phyloP scores from a whole-genome alignment of 2,329 filamentous ascomycete genomes.

The Pseudocercospora vitis region DNA sequence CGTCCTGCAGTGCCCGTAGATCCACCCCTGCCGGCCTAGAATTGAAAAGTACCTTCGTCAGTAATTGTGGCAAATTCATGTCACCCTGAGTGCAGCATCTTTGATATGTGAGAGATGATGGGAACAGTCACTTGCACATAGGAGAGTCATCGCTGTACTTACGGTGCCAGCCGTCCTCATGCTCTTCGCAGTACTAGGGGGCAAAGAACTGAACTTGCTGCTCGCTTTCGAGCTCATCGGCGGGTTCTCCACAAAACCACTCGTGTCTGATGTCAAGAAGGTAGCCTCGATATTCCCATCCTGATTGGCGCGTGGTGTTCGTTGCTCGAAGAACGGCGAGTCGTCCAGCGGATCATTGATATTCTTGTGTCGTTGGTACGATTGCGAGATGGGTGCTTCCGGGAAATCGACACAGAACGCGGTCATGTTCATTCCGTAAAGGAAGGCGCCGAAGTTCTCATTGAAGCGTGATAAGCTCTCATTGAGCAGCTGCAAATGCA shows the following conservation, averaged over 20 bases:
- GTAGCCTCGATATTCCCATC: slow-evolving; percentile 66
- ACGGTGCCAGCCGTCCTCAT: slow-evolving; percentile 33
- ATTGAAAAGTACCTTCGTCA: no score
- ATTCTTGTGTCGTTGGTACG: slow-evolving; percentile 65
- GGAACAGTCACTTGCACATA: no score
- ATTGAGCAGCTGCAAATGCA: slow-evolving; percentile 96
- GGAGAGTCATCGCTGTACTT: no score
- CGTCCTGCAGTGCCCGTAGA: slow-evolving; percentile 20
- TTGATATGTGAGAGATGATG: no score
- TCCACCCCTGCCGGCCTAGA: slow-evolving; percentile 38
- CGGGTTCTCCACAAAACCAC: slow-evolving; percentile 80
- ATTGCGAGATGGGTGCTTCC: slow-evolving; percentile 84
- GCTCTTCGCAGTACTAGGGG: slow-evolving; percentile 20
- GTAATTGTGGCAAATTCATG: no score
- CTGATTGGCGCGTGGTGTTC: slow-evolving; percentile 18
- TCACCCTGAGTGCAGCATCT: no score
- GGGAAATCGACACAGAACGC: slow-evolving; percentile 98
- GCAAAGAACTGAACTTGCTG: slow-evolving; percentile 33
- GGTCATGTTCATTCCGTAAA: slow-evolving; percentile 98
- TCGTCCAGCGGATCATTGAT: slow-evolving; percentile 29
- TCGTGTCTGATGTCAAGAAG: slow-evolving; percentile 89
- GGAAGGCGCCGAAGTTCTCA: slow-evolving; percentile 91
- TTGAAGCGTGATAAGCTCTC: slow-evolving; percentile 90
- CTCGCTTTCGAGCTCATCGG: slow-evolving; percentile 53
- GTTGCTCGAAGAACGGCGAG: slow-evolving; percentile 27